Evolutionary conservation across 306 rosid genomes (phyloP), one percentile per base, ranked within the genome.

Genomic region (Cyclanthera cordifolia): DNA sequence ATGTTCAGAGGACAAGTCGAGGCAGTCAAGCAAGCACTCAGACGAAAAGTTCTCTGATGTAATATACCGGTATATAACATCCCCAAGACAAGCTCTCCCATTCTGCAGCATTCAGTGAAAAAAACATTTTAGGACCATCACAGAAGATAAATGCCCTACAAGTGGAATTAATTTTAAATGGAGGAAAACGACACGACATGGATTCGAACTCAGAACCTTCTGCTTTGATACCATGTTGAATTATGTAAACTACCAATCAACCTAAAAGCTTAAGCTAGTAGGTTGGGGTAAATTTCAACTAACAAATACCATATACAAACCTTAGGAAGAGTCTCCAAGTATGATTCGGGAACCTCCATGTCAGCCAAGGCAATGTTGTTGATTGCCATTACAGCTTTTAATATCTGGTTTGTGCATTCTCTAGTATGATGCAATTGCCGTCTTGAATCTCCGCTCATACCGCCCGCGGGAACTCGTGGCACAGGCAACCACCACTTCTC

Each of bases 401-500:
- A 76, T 50, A 89, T 93, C 73, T 87, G 96, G 75, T 75, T 83
- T 13, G 90, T 83, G 81, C 90, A 84, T 70, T 93, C 99, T 23
- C 94, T 53, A 1, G 87, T 90, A 79, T 90, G 82, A 77, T 83
- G 84, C 90, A 93, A 77, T 70, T 86, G 89, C 76, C 87, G 90
- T 65, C 96, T 89, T 2, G 95, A 85, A 58, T 54, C 78, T 77
- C 86, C 95, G 3, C 82, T 49, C n/a, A 92, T 86, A 56, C 96
- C 98, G 1, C 84, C 80, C 14, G 89, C 75, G 2, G 95, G 90
- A 20, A 92, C 95, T 16, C 95, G 95, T 3, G 96, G 98, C 10
- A 89, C 96, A 0, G 96, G 96, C 0, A 92, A 89, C 99, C 99
- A 90, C 99, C 99, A 93, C 75, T 93, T 93, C 78, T 93, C 99